A percentile compares a stretch with the other conserved stretches of the same genome.
phyloP scores from a whole-genome alignment of 176 grass and related monocot species.

The Avena sativa region DNA sequence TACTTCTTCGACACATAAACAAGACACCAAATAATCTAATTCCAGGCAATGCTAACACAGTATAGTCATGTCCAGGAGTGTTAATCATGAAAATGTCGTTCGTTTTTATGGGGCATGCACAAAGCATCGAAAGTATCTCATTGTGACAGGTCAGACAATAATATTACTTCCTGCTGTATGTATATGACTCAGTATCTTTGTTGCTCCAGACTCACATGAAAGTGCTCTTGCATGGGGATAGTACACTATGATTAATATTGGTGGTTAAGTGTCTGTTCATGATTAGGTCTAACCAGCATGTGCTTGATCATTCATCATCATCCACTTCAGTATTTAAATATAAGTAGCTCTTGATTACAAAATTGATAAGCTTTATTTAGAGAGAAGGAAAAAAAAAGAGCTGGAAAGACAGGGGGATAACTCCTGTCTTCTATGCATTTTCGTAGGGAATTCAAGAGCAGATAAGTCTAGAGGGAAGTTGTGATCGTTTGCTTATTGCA shows the following conservation, averaged over 20 bases:
- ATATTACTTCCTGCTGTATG: conserved; percentile 24
- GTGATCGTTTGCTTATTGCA: conserved; percentile 25
- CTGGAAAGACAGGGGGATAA: conserved; percentile 36
- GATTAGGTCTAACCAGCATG: neutral
- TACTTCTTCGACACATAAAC: conserved; percentile 30
- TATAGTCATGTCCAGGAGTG: conserved; percentile 66
- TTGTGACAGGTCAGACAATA: conserved; percentile 79
- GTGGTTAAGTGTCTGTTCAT: neutral
- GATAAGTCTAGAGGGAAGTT: conserved; percentile 30
- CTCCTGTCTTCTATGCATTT: conserved; percentile 45
- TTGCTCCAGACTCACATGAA: conserved; percentile 28
- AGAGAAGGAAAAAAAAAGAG: neutral
- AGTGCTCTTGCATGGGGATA: conserved; percentile 11
- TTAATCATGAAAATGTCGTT: conserved; percentile 84
- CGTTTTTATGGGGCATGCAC: conserved; percentile 83
- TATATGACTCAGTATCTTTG: neutral
- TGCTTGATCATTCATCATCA: conserved; percentile 12
- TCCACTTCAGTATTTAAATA: neutral
- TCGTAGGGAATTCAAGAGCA: conserved; percentile 38
- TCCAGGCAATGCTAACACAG: conserved; percentile 31
- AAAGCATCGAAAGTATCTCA: conserved; percentile 71
- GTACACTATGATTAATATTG: conserved; percentile 1
- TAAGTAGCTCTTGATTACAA: neutral
- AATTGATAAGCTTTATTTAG: neutral
- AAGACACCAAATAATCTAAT: conserved; percentile 31